Percentiles rank a stretch among this genome's conserved stretches.
Conservation (phyloP, 495 filamentous ascomycete genomes). For the Penicillium robsamsonii region DNA sequence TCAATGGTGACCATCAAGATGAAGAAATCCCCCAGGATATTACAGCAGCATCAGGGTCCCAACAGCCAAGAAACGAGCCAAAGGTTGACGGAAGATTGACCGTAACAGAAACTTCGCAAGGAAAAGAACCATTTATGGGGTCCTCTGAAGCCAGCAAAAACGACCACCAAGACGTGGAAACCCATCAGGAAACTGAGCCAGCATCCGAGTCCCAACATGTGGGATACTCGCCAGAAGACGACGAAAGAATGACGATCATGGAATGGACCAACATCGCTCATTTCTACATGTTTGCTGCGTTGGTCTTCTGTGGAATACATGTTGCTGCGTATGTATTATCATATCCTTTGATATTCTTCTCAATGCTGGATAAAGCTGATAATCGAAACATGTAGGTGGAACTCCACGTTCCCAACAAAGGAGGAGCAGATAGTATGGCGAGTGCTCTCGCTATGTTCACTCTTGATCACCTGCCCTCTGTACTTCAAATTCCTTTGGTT, state of each 20-base stretch:
- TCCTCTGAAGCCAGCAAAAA: neutral
- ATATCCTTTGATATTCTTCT: neutral
- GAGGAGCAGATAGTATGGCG: conserved; percentile 12
- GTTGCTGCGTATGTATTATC: conserved; percentile 12
- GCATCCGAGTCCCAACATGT: neutral
- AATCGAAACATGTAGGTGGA: conserved; percentile 6
- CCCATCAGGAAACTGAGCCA: neutral
- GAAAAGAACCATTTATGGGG: neutral
- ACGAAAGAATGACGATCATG: conserved; percentile 1
- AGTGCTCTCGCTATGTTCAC: conserved; percentile 9
- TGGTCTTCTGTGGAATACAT: conserved; percentile 11
- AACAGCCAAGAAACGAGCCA: neutral
- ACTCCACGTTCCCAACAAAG: conserved; percentile 11
- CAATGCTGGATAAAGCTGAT: neutral
- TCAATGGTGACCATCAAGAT: neutral
- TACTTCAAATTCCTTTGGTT: neutral
- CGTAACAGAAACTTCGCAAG: neutral
- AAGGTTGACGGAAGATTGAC: neutral
- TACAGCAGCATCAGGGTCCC: neutral
- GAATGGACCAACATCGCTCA: neutral
- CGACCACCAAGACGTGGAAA: neutral
- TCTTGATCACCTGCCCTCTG: neutral
- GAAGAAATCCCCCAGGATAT: conserved; percentile 3
- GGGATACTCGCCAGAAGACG: neutral
- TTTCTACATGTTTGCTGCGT: conserved; percentile 1